Percentiles rank a stretch among this genome's conserved stretches.
Evolutionary conservation across 2,329 filamentous ascomycete species (phyloP).

Genomic region (Sarocladium kiliense): DNA sequence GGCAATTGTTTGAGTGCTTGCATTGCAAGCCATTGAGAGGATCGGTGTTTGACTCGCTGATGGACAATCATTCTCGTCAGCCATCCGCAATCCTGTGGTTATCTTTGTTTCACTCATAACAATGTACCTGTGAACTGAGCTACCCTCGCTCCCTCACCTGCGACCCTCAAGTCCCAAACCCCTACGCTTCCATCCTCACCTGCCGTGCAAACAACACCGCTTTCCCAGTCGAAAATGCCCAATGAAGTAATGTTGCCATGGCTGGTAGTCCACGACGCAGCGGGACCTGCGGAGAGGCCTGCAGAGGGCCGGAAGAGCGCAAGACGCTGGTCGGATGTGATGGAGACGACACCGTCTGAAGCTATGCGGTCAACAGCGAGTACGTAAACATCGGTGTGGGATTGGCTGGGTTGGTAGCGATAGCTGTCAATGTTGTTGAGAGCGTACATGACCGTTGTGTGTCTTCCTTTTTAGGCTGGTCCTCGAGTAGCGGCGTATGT

Average conservation of each 20-base stretch:
- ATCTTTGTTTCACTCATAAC: slow-evolving; percentile 11
- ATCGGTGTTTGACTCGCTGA: slow-evolving; percentile 47
- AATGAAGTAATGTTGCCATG: slow-evolving; percentile 62
- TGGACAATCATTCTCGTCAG: not conserved
- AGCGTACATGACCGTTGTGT: slow-evolving; percentile 24
- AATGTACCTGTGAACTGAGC: slow-evolving; percentile 41
- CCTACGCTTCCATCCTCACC: slow-evolving; percentile 66
- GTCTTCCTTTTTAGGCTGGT: not conserved
- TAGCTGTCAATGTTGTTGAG: slow-evolving; percentile 26
- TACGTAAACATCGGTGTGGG: slow-evolving; percentile 45
- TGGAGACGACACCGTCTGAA: slow-evolving; percentile 49
- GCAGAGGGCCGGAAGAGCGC: slow-evolving; percentile 57
- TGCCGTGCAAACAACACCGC: slow-evolving; percentile 58
- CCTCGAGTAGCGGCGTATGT: no score
- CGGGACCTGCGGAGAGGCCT: slow-evolving; percentile 43
- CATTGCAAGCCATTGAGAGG: slow-evolving; percentile 59
- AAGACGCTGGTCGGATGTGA: slow-evolving; percentile 67
- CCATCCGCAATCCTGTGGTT: no score
- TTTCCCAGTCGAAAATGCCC: slow-evolving; percentile 43
- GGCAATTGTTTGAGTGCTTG: slow-evolving; percentile 54
- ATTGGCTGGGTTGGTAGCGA: slow-evolving; percentile 14
- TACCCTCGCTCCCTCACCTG: slow-evolving; percentile 31
- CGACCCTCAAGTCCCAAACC: slow-evolving; percentile 59
- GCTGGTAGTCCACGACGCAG: slow-evolving; percentile 40
- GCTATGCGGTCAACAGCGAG: slow-evolving; percentile 49